Base-by-base conservation (phyloP, 768 basidiomycete species). In the Omphalotus guepiniiformis region DNA sequence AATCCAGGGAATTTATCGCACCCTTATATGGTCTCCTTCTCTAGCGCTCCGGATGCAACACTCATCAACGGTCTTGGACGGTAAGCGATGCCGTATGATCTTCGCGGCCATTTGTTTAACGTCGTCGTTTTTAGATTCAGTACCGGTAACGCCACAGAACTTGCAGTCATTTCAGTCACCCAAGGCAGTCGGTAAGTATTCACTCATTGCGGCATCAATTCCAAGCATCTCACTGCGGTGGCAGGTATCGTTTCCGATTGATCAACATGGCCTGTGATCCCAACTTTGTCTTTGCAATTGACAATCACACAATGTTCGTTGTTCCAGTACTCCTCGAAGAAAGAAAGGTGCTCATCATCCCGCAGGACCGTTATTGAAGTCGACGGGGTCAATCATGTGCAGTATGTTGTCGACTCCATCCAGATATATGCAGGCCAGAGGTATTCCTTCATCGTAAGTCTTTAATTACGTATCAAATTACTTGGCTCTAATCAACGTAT, bases 381-480 rank as follows among this genome's bases (percentile, higher is more conserved):
- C 3, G 72, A 71, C 25, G 63, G 68, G 19, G 55, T 63, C 12
- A 66, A 70, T 40, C 48, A 53, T 5, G 46, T 60, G 23, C 68
- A 66, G 3, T 44, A 67, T 19, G 41, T 55, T 8, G 73, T 74
- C 3, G 72, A 76, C 39, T 66, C 64, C 30, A 54, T 69, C 23
- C 62, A 63, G 23, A 60, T 69, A 19, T 69, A 59, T 48, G 63
- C 70, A 41, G 69, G 60, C 16, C 74, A 75, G 42, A 67, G 74
- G 8, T 74, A 75, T 53, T 77, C 74, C 9, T 58, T 63, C 27
- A 59, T 74, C 27, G 64, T 80, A 5, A 55, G 46, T 27, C 15
- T 23, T 23, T 23, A 25, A 16, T 16, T 25, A 6, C 3, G 16
- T 18, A 16, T 13, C 18, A 12, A n/a, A 3, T 13, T 19, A n/a